These are phyloP conservation scores for Umbelopsis vinacea DNA, from an alignment of 192 early-diverging fungal species.

Conservation along the genomic window DNA sequence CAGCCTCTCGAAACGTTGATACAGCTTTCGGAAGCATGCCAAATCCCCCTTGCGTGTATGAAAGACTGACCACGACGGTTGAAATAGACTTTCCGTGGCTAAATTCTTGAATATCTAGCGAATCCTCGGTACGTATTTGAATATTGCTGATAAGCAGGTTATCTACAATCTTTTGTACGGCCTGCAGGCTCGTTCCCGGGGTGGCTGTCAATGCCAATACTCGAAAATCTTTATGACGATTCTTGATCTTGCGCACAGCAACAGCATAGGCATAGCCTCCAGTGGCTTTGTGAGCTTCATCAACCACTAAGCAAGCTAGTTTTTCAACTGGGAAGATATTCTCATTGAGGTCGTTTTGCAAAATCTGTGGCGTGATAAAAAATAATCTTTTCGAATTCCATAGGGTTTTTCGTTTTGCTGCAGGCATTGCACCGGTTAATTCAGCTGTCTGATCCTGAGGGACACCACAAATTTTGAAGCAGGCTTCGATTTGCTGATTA, in stretches of 20 bases:
- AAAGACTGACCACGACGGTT: conserved; percentile 67
- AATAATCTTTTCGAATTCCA: conserved; percentile 79
- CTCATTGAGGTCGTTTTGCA: conserved; percentile 81
- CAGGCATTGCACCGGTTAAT: conserved; percentile 68
- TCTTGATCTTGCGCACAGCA: conserved; percentile 64
- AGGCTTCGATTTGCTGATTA: conserved; percentile 89
- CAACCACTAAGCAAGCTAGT: conserved; percentile 78
- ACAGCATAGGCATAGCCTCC: conserved; percentile 85
- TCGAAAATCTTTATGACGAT: conserved; percentile 59
- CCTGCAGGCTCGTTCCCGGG: conserved; percentile 71
- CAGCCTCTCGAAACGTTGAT: neutral
- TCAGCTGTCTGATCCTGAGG: conserved; percentile 62
- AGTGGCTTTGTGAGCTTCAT: conserved; percentile 90
- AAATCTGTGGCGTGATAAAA: conserved; percentile 87
- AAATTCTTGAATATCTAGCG: conserved; percentile 78
- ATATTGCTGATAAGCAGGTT: conserved; percentile 80
- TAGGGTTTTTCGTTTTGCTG: conserved; percentile 46
- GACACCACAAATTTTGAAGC: conserved; percentile 80
- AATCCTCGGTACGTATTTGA: conserved; percentile 89
- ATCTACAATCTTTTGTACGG: conserved; percentile 75
- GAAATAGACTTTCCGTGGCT: conserved; percentile 69
- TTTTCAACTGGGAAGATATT: conserved; percentile 68
- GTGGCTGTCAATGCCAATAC: conserved; percentile 89
- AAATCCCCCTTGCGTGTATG: conserved; percentile 43
- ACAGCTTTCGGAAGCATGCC: conserved; percentile 28